Base-by-base conservation (phyloP, 352 stramenopile genomes). In the Globisporangium apiculatum region DNA sequence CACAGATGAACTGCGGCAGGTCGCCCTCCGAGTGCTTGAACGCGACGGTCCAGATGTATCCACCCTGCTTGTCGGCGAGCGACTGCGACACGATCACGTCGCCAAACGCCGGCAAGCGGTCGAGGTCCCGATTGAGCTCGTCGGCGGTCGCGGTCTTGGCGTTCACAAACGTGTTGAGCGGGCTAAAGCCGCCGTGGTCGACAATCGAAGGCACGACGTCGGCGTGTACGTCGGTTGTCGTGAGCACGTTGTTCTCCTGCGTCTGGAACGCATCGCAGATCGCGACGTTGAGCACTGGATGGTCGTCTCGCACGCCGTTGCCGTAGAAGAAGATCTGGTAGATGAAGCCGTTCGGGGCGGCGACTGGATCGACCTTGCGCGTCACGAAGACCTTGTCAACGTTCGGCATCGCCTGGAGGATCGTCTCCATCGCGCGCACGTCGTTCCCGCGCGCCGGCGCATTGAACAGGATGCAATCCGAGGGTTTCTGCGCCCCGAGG, bases 341-440 rank as follows among this genome's bases (percentile, higher is more conserved):
- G 5, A 91, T 58, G 54, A 81, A 89, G 0, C 84, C 84, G 41
- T 85, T 90, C 2, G 55, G 53, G 9, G 72, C 73, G 0, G 62
- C 57, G 1, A 56, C 51, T 0, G 69, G 5, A 35, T 91, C 68
- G 4, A 66, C 10, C 0, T 56, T 61, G 15, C 73, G 73, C 6
- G 76, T 86, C n/a, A 94, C 84, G 46, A 75, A 88, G 11, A 91
- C 82, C 10, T 74, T 73, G 64, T 94, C 84, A 35, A 94, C 83
- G 54, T 94, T 94, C 40, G 51, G 46, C 77, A 94, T 78, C 0
- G 53, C 43, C 38, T 70, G 54, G 0, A 94, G 60, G 12, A 76
- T 81, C 11, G 58, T 69, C 31, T 89, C 74, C 67, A 94, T 75
- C 0, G 70, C 61, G n/a, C 57, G 67, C 6, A 65, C 53, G 37